Base-by-base conservation (phyloP, 805 yeast genomes). In the Starmerella asiatica region DNA sequence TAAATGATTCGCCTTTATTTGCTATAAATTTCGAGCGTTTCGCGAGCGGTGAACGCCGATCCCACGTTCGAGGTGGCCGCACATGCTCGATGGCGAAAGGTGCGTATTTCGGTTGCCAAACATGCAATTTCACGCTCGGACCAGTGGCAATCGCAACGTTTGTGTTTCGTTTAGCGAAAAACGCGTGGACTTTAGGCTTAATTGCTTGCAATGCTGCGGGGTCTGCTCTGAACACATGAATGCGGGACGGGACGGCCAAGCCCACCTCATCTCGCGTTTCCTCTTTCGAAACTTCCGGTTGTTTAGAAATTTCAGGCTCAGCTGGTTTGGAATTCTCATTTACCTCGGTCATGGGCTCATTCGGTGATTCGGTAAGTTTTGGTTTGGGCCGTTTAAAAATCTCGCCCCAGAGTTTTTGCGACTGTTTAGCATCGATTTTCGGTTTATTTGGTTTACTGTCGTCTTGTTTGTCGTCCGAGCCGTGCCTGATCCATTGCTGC, bases 131-230 rank as follows among this genome's bases (percentile, higher is more conserved):
- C 9, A 11, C 11, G 26, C 26, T 23, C 9, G 26, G 26, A 23
- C 26, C 11, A 23, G 24, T 16, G 34, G 20, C 26, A 5, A 26
- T 24, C 16, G 43, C 37, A 2, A 20, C 21, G 3, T 45, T 18
- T 2, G 43, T 21, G n/a, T 23, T 27, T 5, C 50, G 44, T 24
- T 49, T 44, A 2, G 46, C 44, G 33, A 51, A 51, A 30, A 51
- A 51, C 6, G 49, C 31, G 18, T 49, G 49, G 11, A 33, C 38
- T 15, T 34, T 33, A 9, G 51, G 45, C 27, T 37, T 39, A 12
- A 47, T 11, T 3, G 17, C 28, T 14, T 29, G 29, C 21, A 47
- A 33, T 20, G 36, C 37, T 11, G 28, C 43, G 12, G 41, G 43
- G 1, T 17, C 5, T 2, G 21, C 36, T 17, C 34, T 26, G 5